A percentile compares a stretch with the other conserved stretches of the same genome.
phyloP scores from a whole-genome alignment of 176 grass and related monocot species.

The Guadua angustifolia region DNA sequence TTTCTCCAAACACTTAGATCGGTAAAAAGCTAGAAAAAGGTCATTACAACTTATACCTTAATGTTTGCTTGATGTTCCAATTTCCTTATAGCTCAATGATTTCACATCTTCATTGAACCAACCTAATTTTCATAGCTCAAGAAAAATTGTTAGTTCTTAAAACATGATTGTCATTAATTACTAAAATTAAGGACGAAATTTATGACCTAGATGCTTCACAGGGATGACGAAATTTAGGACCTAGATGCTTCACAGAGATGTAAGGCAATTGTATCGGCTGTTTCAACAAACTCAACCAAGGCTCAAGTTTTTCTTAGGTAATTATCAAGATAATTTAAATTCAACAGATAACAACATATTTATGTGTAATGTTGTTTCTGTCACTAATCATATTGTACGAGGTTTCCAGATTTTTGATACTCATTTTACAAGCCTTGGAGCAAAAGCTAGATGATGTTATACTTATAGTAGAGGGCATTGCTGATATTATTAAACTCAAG shows the following conservation, averaged over 20 bases:
- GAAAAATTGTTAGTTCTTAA: too few relatives aligned
- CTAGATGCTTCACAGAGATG: slow-evolving; percentile 66
- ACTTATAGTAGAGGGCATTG: slow-evolving; percentile 76
- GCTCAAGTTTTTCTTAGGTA: slow-evolving; percentile 98
- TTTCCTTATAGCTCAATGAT: too few relatives aligned
- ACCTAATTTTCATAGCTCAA: too few relatives aligned
- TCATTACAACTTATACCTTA: too few relatives aligned
- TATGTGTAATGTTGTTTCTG: background rate
- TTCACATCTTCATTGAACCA: too few relatives aligned
- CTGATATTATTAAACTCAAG: slow-evolving; percentile 89
- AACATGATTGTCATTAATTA: too few relatives aligned
- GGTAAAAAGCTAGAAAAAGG: too few relatives aligned
- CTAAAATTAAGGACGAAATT: too few relatives aligned
- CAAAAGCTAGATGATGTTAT: slow-evolving; percentile 90
- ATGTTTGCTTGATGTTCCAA: too few relatives aligned
- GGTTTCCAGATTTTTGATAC: background rate
- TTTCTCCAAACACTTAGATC: too few relatives aligned
- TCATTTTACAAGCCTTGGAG: slow-evolving; percentile 81
- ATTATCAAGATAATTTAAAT: slow-evolving; percentile 18
- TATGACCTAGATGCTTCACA: slow-evolving; percentile 48
- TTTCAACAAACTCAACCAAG: slow-evolving; percentile 76
- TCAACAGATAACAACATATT: background rate
- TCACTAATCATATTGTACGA: slow-evolving; percentile 17
- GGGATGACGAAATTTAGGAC: slow-evolving; percentile 31
- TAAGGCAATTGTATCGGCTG: slow-evolving; percentile 69